These are phyloP conservation scores for Emiliania huxleyi DNA, from an alignment of 78 protist genomes.

Conservation along the genomic window DNA sequence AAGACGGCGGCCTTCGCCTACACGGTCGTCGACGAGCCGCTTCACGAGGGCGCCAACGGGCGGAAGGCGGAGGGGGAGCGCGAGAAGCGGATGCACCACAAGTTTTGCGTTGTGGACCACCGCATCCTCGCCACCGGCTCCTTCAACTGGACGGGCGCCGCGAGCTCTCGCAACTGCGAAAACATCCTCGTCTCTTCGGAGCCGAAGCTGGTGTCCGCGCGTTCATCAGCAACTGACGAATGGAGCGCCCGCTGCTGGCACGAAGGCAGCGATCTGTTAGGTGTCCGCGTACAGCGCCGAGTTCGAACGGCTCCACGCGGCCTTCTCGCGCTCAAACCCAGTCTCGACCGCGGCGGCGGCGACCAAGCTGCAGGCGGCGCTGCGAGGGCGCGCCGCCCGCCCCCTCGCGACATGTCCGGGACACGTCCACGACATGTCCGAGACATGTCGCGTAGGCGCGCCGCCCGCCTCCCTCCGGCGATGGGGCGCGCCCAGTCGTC, in stretches of 20 bases:
- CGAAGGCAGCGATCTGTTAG: no score
- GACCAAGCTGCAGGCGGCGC: background rate
- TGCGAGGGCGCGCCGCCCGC: background rate
- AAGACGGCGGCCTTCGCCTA: background rate
- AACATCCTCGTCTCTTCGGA: slow-evolving; percentile 26
- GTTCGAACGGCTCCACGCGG: background rate
- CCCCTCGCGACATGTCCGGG: no score
- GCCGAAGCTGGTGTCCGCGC: slow-evolving; percentile 1
- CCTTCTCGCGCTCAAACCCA: background rate
- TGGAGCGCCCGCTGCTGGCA: no score
- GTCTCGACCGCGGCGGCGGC: background rate
- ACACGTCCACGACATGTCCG: no score
- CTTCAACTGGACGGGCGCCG: slow-evolving; percentile 53
- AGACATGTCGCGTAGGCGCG: no score
- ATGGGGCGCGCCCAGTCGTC: background rate
- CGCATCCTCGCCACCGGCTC: slow-evolving; percentile 37
- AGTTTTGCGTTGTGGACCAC: slow-evolving; percentile 46
- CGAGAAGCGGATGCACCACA: slow-evolving; percentile 53
- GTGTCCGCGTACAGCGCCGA: background rate
- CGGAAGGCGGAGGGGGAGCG: background rate
- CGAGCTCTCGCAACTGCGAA: slow-evolving; percentile 26
- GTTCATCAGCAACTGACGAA: no score
- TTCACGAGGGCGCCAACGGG: background rate
- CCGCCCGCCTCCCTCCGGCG: background rate
- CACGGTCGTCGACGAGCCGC: background rate